Evolutionary conservation across 495 filamentous ascomycete genomes (phyloP), one percentile per base, ranked within the genome.

Genomic region (Neohortaea acidophila): DNA sequence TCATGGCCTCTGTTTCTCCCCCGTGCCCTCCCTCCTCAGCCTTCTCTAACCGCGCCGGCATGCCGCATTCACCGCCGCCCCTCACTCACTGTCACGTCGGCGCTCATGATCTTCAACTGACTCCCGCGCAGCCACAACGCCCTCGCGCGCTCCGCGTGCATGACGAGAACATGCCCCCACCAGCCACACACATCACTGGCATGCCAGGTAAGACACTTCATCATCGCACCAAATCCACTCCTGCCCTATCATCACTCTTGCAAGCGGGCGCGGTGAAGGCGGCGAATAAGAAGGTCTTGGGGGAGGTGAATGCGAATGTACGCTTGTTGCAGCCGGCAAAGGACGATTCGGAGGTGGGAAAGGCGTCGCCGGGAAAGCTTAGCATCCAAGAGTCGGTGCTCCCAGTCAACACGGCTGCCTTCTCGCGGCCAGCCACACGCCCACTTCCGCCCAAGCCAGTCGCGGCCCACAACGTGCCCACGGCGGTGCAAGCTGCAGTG

Each of bases 111-210:
- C n/a, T n/a, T n/a, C n/a, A n/a, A n/a, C n/a, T n/a, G n/a, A n/a
- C n/a, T n/a, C n/a, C n/a, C n/a, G n/a, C n/a, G 35, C 56, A 91
- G 83, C 84, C 85, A 38, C 79, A 80, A 55, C 72, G 85, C 55
- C 73, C 69, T 33, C 73, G 74, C 44, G n/a, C n/a, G n/a, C 56
- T 78, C 51, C 72, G 71, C 53, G 64, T 73, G 43, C 66, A 67
- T 49, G 68, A 75, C 49, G 81, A 84, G 63, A 89, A 96, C 59
- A 86, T 87, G 56, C 64, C 65, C 17, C 64, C 72, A 14, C 58
- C 70, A 32, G 39, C 39, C n/a, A 14, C 30, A 11, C 30, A 21
- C 19, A 39, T 38, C 21, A 49, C 61, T 17, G 40, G 61, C n/a
- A 53, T 60, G 12, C 44, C 63, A 32, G 66, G 67, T 45, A 82